Percentiles rank a stretch among this genome's conserved stretches.
phyloP scores from a whole-genome alignment of 768 basidiomycete species.

The Scleroderma bovista region DNA sequence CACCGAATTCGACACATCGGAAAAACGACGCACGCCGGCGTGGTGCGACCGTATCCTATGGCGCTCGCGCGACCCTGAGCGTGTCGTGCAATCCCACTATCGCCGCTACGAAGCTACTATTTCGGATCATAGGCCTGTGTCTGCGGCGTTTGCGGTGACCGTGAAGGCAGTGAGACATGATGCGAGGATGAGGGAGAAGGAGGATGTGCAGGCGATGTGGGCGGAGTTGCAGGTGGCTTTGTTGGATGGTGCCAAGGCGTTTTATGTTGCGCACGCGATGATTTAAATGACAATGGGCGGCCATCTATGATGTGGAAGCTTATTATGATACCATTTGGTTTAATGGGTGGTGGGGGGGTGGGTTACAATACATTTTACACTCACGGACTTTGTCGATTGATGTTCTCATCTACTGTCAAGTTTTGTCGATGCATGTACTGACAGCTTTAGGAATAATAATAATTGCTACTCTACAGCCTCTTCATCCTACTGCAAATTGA shows the following conservation, averaged over 20 bases:
- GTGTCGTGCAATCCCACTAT: constrained; percentile 70
- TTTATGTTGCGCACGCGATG: constrained; percentile 29
- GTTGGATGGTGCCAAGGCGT: constrained; percentile 26
- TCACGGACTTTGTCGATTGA: background rate
- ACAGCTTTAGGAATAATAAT: background rate
- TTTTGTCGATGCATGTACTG: background rate
- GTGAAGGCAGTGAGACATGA: constrained; percentile 68
- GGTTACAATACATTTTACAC: too few relatives aligned
- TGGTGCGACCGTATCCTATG: constrained; percentile 97
- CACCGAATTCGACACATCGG: constrained; percentile 78
- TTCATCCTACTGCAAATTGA: too few relatives aligned
- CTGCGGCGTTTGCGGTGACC: constrained; percentile 67
- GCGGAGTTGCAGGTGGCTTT: constrained; percentile 25
- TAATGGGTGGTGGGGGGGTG: too few relatives aligned
- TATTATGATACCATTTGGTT: too few relatives aligned
- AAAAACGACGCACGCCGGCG: constrained; percentile 84
- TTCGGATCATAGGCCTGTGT: constrained; percentile 88
- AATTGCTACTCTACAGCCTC: too few relatives aligned
- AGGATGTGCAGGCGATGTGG: constrained; percentile 55
- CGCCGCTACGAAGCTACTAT: constrained; percentile 80
- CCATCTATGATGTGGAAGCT: background rate
- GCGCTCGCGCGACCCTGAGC: constrained; percentile 48
- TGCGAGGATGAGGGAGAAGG: constrained; percentile 50
- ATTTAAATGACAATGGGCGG: constrained; percentile 14
- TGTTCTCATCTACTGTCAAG: background rate